phyloP scores from a whole-genome alignment of 805 yeast species.

The Helenozyma rhizophorensis region DNA sequence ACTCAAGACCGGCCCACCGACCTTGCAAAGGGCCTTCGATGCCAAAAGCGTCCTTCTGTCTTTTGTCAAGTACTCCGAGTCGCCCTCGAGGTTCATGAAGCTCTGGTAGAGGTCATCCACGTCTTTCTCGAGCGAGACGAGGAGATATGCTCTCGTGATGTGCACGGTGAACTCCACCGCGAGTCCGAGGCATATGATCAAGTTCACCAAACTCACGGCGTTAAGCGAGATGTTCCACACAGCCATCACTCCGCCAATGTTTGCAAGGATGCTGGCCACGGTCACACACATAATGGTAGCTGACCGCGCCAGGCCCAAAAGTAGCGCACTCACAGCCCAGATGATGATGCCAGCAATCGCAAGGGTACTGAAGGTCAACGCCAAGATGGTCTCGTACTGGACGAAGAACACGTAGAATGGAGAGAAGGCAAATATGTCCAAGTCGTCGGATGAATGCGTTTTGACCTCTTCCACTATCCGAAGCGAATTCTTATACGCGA shows the following conservation, averaged over 20 bases:
- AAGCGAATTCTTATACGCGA: conserved; percentile 68
- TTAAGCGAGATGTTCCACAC: conserved; percentile 72
- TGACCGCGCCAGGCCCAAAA: conserved; percentile 65
- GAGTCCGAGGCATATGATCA: conserved; percentile 87
- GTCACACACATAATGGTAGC: conserved; percentile 54
- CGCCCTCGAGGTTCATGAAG: conserved; percentile 11
- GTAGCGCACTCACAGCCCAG: conserved; percentile 46
- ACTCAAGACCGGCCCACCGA: conserved; percentile 87
- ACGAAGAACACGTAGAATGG: conserved; percentile 92
- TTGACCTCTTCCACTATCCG: conserved; percentile 60
- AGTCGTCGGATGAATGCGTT: conserved; percentile 19
- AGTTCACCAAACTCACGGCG: conserved; percentile 85
- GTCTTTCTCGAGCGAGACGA: conserved; percentile 21
- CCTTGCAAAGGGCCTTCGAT: conserved; percentile 59
- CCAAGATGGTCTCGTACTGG: conserved; percentile 68
- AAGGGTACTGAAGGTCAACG: conserved; percentile 53
- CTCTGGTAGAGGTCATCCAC: conserved; percentile 12
- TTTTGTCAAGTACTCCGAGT: conserved; percentile 1
- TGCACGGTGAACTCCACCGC: conserved; percentile 94
- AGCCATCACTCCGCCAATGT: conserved; percentile 79
- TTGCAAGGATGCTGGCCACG: conserved; percentile 59
- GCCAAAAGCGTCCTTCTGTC: conserved; percentile 26
- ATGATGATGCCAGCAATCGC: conserved; percentile 50
- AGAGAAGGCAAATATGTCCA: conserved; percentile 80
- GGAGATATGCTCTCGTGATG: conserved; percentile 71